A percentile compares a stretch with the other conserved stretches of the same genome.
Conservation (phyloP, 306 rosid species). For the Quercus cerris region DNA sequence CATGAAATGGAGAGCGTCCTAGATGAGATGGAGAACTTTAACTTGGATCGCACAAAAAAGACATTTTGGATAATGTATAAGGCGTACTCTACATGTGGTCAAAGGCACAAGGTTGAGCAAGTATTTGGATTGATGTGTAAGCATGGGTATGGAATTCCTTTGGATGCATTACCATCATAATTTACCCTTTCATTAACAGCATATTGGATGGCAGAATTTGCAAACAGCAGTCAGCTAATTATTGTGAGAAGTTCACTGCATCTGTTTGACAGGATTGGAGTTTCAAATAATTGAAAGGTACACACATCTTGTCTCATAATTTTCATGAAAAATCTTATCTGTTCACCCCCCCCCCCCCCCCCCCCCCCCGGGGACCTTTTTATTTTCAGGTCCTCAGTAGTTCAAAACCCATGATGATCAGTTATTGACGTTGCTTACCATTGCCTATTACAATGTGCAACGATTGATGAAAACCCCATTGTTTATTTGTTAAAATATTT, state of each 20-base stretch:
- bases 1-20: conserved; percentile 63
- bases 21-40: conserved; percentile 52
- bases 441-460: neutral
- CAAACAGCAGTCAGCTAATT: conserved; percentile 7
- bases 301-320: conserved; percentile 5
- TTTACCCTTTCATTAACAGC: conserved; percentile 16
- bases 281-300: conserved; percentile 27
- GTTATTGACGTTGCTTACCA: neutral
- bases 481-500: neutral
- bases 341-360: too few relatives aligned
- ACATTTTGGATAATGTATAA: conserved; percentile 69
- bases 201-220: conserved; percentile 17
- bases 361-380: neutral
- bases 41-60: conserved; percentile 30
- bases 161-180: conserved; percentile 36
- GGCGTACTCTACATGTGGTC: conserved; percentile 45
- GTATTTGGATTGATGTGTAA: conserved; percentile 67
- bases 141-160: conserved; percentile 64
- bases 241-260: neutral
- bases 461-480: neutral
- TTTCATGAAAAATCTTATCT: neutral
- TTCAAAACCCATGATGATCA: neutral
- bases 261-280: conserved; percentile 7
- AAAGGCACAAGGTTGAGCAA: conserved; percentile 51
- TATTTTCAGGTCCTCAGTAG: neutral